Evolutionary conservation across 1,284 basidiomycete species (phyloP).

Genomic region (Lentinula novae-zelandiae): DNA sequence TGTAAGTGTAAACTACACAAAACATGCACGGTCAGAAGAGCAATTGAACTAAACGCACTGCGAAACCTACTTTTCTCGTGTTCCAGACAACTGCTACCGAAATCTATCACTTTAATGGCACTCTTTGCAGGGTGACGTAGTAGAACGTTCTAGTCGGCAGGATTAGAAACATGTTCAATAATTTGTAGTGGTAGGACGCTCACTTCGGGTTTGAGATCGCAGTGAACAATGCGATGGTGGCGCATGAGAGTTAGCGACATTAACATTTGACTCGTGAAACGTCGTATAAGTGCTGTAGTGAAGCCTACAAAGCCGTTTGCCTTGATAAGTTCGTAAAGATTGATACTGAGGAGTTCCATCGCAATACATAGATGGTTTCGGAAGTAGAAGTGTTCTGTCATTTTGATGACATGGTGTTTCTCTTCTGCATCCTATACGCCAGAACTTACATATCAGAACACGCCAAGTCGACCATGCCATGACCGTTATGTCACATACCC

Average conservation of each 20-base stretch:
- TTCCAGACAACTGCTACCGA: slow-evolving; percentile 98
- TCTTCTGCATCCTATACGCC: slow-evolving; percentile 83
- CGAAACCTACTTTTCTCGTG: slow-evolving; percentile 87
- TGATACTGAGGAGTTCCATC: slow-evolving; percentile 97
- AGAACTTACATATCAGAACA: neutral
- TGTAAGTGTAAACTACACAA: slow-evolving; percentile 88
- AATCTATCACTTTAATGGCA: slow-evolving; percentile 98
- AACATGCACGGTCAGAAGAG: slow-evolving; percentile 18
- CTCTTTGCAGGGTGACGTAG: slow-evolving; percentile 94
- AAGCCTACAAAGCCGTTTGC: slow-evolving; percentile 98
- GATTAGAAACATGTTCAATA: neutral
- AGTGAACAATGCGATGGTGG: slow-evolving; percentile 98
- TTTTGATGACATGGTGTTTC: slow-evolving; percentile 96
- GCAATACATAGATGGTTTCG: slow-evolving; percentile 97
- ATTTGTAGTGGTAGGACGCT: slow-evolving; percentile 18
- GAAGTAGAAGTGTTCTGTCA: slow-evolving; percentile 99
- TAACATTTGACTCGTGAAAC: slow-evolving; percentile 96
- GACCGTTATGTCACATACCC: slow-evolving; percentile 56
- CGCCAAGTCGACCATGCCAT: neutral
- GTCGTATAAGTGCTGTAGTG: slow-evolving; percentile 89
- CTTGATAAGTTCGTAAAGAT: slow-evolving; percentile 99
- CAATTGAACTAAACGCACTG: neutral
- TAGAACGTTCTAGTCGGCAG: slow-evolving; percentile 76
- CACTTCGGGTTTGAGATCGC: slow-evolving; percentile 98
- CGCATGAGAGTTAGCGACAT: slow-evolving; percentile 90